phyloP scores from a whole-genome alignment of 2,329 filamentous ascomycete genomes.

The Ophiosphaerella herpotricha region DNA sequence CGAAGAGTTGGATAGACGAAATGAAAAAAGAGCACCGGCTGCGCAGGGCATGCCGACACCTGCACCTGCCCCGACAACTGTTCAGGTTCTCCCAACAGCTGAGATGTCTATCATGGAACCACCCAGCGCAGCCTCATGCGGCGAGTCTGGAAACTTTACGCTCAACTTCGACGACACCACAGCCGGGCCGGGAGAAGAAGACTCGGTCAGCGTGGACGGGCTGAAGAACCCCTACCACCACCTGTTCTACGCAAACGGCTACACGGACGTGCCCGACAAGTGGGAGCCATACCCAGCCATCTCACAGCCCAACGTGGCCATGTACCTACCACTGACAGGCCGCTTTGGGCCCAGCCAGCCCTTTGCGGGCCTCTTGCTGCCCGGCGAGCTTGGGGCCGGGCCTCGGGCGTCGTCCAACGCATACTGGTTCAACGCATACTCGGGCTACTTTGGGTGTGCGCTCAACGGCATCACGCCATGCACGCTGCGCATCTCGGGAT shows the following conservation, averaged over 20 bases:
- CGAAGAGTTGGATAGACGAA: background rate
- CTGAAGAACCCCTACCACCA: slow-evolving; percentile 57
- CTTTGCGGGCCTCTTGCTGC: slow-evolving; percentile 40
- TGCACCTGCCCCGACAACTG: background rate
- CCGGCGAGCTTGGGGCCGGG: slow-evolving; percentile 55
- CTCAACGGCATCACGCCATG: slow-evolving; percentile 47
- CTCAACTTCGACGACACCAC: slow-evolving; percentile 34
- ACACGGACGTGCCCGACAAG: slow-evolving; percentile 53
- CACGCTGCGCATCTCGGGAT: slow-evolving; percentile 52
- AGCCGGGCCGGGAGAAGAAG: slow-evolving; percentile 29
- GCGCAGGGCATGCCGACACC: slow-evolving; percentile 3
- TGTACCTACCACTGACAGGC: slow-evolving; percentile 50
- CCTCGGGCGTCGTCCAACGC: slow-evolving; percentile 48
- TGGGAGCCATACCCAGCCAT: slow-evolving; percentile 51
- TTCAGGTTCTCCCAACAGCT: background rate
- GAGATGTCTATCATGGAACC: slow-evolving; percentile 1
- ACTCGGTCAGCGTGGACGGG: slow-evolving; percentile 44
- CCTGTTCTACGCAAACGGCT: slow-evolving; percentile 57
- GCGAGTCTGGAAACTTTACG: slow-evolving; percentile 53
- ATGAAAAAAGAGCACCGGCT: slow-evolving; percentile 4
- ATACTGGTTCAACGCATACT: slow-evolving; percentile 58
- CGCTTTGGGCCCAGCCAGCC: slow-evolving; percentile 31
- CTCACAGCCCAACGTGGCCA: slow-evolving; percentile 54
- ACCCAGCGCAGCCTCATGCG: slow-evolving; percentile 40
- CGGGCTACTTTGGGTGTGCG: slow-evolving; percentile 55